Evolutionary conservation across 2,329 filamentous ascomycete species (phyloP), one percentile per base, ranked within the genome.

Genomic region (Aspergillus ochraceus): DNA sequence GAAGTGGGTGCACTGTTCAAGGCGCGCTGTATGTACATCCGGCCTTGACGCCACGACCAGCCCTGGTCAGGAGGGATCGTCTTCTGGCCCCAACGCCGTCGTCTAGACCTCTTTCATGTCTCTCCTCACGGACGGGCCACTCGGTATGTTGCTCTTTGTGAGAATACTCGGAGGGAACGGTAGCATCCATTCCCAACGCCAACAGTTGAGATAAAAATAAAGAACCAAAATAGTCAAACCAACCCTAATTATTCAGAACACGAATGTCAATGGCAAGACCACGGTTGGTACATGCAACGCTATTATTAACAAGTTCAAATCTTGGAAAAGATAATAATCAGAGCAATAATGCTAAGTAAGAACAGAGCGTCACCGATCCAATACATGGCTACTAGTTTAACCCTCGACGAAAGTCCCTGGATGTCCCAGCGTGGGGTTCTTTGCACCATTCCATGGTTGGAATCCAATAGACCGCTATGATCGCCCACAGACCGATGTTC

Each of bases 381-480:
- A 47, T 47, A 47, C 45, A 47, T 22, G 12, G 10, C 19, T 14
- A 22, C 45, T 47, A 47, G 45, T 47, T 47, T 47, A 22, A 22
- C 19, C 45, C 19, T 24, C 11, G 47, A 30, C 36, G 50, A 58
- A 50, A 54, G 36, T 30, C 47, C 58, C 60, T 53, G 57, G 58
- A 57, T 47, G 47, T 51, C 30, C 54, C 54, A 62, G 51, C 54
- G 52, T 54, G 55, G 52, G 50, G 55, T 42, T 42, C 45, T 57
- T 54, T 59, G 50, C 54, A 55, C 57, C 58, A 56, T 63, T 61
- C 59, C 61, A 60, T 54, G 60, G 62, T 47, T 57, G 50, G 17
- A 30, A 20, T 50, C 49, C 51, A 55, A 49, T 49, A 50, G 54
- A 55, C 36, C 54, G 30, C 42, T 45, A 49, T 50, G 54, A 46